Evolutionary conservation across 495 filamentous ascomycete genomes (phyloP).

Genomic region (Aspergillus ostianus): DNA sequence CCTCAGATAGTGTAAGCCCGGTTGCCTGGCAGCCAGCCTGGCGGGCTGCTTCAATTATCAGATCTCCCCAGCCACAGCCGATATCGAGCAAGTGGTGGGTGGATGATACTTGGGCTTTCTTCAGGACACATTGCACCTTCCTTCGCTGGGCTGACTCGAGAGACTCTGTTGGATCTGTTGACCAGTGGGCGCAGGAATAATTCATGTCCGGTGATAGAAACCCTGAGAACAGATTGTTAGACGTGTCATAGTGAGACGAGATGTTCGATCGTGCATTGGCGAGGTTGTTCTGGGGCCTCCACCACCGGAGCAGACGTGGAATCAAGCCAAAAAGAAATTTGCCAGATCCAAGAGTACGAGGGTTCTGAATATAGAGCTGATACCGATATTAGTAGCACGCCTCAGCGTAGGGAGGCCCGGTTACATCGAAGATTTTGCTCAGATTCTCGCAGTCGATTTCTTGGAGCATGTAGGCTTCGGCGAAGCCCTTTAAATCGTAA

Average conservation of each 20-base stretch:
- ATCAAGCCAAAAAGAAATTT: slow-evolving; percentile 7
- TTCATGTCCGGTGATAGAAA: slow-evolving; percentile 75
- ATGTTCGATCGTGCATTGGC: slow-evolving; percentile 64
- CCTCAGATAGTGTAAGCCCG: slow-evolving; percentile 57
- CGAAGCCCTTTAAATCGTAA: not conserved
- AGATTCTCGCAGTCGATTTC: slow-evolving; percentile 10
- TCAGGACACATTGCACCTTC: slow-evolving; percentile 62
- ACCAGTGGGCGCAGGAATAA: slow-evolving; percentile 73
- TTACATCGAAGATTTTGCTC: slow-evolving; percentile 53
- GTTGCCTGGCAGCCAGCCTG: slow-evolving; percentile 62
- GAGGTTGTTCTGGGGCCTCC: slow-evolving; percentile 61
- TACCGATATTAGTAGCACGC: not conserved
- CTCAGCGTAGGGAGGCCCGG: too few species aligned
- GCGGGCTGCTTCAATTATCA: slow-evolving; percentile 61
- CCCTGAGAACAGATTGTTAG: slow-evolving; percentile 69
- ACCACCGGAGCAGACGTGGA: slow-evolving; percentile 17
- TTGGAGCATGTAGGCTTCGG: slow-evolving; percentile 9
- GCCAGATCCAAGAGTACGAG: not conserved
- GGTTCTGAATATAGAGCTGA: slow-evolving; percentile 21
- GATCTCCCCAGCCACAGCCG: slow-evolving; percentile 67
- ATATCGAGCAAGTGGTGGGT: slow-evolving; percentile 69
- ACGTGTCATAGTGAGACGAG: slow-evolving; percentile 71
- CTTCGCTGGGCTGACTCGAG: slow-evolving; percentile 63
- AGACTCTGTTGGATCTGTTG: slow-evolving; percentile 44
- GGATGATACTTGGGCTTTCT: slow-evolving; percentile 55